Evolutionary conservation across 1,139 yeast genomes (phyloP), one percentile per base, ranked within the genome.

Genomic region (Taphrina pruni): DNA sequence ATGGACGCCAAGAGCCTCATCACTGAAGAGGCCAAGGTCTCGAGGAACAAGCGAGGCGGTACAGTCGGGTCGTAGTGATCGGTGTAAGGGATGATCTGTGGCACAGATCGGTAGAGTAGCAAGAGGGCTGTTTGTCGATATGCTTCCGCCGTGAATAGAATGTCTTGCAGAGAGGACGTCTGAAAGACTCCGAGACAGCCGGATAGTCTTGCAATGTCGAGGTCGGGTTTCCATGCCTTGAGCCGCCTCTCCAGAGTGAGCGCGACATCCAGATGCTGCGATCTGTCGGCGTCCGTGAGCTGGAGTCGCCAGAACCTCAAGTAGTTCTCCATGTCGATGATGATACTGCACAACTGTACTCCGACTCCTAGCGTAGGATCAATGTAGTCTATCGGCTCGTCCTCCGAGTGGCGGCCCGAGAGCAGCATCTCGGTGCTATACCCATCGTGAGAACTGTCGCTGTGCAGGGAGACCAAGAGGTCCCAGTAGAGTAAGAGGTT

Each of bases 401-500:
- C 61, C 17, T 64, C 67, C 21, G 67, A 46, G 11, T 56, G 45
- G 9, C 17, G 56, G 14, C 67, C 61, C 20, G 56, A 45, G 35
- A 64, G 48, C 39, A 64, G 38, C 54, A 58, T 43, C 32, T 45
- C 61, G 4, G 67, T 45, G 14, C 36, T 48, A 38, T 64, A 64
- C 11, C 61, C 67, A 14, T 64, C 67, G 21, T 64, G 67, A 11
- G 67, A 32, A 32, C 61, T 64, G 55, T 64, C 67, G 45, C 61
- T 54, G 48, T 64, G 67, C 8, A 64, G 48, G 11, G 61, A 54
- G 14, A 64, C 67, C 39, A 64, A 21, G 38, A 64, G 54, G 26
- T 64, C 67, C 67, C 67, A 64, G 38, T 64, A 64, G 11, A 64
- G 39, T n/a, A 64, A 45, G 41, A 64, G 55, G 20, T 64, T 64